These are phyloP conservation scores for Pelargonium citronellum DNA, from an alignment of 441 rosid species.

Conservation along the genomic window DNA sequence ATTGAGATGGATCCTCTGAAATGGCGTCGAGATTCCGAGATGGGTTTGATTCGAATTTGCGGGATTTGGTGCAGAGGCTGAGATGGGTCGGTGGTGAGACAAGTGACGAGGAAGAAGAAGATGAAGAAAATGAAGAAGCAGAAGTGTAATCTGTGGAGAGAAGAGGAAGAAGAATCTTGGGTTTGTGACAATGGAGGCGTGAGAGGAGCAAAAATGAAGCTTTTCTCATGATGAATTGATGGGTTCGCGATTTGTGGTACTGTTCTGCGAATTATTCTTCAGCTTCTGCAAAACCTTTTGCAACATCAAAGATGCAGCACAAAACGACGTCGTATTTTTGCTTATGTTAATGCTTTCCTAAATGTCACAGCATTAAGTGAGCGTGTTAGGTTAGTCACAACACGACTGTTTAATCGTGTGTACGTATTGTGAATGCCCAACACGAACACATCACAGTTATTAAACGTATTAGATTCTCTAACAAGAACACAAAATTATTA, in stretches of 20 bases:
- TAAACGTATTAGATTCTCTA: too few species aligned
- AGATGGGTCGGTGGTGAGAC: constrained; percentile 20
- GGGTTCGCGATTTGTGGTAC: neutral
- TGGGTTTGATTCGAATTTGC: constrained; percentile 33
- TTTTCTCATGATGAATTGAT: neutral
- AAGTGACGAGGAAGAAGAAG: constrained; percentile 29
- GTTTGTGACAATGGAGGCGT: neutral
- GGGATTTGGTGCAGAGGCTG: constrained; percentile 32
- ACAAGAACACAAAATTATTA: too few species aligned
- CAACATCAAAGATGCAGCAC: neutral
- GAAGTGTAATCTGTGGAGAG: constrained; percentile 25
- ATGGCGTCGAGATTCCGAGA: constrained; percentile 47
- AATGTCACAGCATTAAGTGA: too few species aligned
- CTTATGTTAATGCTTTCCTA: too few species aligned
- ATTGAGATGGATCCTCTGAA: constrained; percentile 39
- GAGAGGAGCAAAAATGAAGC: constrained; percentile 5
- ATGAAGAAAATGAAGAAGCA: constrained; percentile 16
- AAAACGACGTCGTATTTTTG: neutral
- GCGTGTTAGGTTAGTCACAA: too few species aligned
- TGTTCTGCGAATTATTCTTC: neutral
- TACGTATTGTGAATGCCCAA: too few species aligned
- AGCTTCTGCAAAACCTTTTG: neutral
- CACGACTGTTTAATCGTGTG: too few species aligned
- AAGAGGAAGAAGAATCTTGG: constrained; percentile 14
- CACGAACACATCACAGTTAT: too few species aligned